These are phyloP conservation scores for Ceraceosorus guamensis DNA, from an alignment of 1,284 basidiomycete genomes.

Conservation along the genomic window DNA sequence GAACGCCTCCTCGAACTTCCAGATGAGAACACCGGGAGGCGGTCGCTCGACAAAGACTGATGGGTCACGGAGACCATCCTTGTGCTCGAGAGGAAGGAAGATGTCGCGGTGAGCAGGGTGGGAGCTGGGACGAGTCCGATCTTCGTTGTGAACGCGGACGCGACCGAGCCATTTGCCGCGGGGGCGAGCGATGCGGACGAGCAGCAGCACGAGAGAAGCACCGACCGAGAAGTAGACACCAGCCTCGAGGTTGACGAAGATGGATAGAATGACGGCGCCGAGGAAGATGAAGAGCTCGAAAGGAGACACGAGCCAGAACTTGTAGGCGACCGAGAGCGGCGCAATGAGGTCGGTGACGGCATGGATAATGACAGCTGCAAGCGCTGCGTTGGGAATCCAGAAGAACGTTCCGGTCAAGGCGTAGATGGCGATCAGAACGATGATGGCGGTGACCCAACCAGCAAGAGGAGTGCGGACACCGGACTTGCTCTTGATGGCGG, in stretches of 20 bases:
- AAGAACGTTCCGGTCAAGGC: slow-evolving; percentile 58
- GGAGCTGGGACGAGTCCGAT: slow-evolving; percentile 42
- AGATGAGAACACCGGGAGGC: slow-evolving; percentile 78
- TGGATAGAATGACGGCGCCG: slow-evolving; percentile 76
- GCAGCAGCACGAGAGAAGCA: slow-evolving; percentile 72
- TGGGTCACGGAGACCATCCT: slow-evolving; percentile 60
- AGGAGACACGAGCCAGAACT: slow-evolving; percentile 88
- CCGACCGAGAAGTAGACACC: slow-evolving; percentile 87
- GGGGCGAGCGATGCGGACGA: slow-evolving; percentile 83
- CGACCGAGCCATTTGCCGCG: slow-evolving; percentile 84
- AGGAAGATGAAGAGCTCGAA: slow-evolving; percentile 86
- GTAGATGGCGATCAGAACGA: slow-evolving; percentile 88
- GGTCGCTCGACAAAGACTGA: slow-evolving; percentile 70
- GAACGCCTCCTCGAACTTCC: slow-evolving; percentile 87
- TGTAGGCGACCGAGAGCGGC: slow-evolving; percentile 75
- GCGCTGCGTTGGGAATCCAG: slow-evolving; percentile 55
- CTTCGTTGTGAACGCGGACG: slow-evolving; percentile 52
- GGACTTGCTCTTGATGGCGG: slow-evolving; percentile 89
- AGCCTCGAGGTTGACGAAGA: slow-evolving; percentile 63
- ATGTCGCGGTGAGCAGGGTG: slow-evolving; percentile 55
- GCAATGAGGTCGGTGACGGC: slow-evolving; percentile 80
- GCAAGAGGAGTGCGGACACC: slow-evolving; percentile 90
- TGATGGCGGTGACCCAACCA: slow-evolving; percentile 76
- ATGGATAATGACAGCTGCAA: slow-evolving; percentile 92
- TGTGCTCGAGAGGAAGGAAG: slow-evolving; percentile 66